These are phyloP conservation scores for Penicillium longicatenatum DNA, from an alignment of 495 filamentous ascomycete species.

Conservation along the genomic window DNA sequence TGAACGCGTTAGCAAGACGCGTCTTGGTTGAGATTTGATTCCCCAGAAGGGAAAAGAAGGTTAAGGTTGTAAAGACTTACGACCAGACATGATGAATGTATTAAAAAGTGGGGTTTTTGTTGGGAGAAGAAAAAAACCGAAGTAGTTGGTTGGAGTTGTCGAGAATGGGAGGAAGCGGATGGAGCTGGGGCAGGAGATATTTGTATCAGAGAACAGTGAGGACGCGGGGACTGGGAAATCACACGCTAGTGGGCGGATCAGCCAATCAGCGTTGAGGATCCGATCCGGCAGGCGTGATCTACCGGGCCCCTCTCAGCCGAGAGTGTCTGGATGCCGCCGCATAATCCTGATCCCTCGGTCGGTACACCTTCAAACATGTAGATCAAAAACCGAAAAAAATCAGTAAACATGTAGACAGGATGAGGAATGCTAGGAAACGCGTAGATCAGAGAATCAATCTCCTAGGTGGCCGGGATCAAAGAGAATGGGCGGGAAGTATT, in stretches of 20 bases:
- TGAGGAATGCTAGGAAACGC: conserved; percentile 15
- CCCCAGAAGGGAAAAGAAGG: conserved; percentile 3
- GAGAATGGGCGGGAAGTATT: conserved; percentile 31
- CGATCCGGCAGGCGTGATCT: conserved; percentile 31
- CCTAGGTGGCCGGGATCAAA: conserved; percentile 42
- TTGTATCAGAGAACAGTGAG: conserved; percentile 41
- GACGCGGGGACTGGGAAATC: conserved; percentile 42
- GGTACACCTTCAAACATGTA: conserved; percentile 23
- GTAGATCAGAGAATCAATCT: conserved; percentile 21
- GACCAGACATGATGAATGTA: conserved; percentile 66
- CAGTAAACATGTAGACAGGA: conserved; percentile 19
- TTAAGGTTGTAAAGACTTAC: conserved; percentile 49
- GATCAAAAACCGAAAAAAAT: conserved; percentile 22
- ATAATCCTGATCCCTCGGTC: conserved; percentile 31
- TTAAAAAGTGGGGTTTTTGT: conserved; percentile 20
- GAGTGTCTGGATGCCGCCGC: conserved; percentile 14
- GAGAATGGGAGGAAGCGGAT: conserved; percentile 23
- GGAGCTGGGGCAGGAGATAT: conserved; percentile 44
- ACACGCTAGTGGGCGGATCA: conserved; percentile 40
- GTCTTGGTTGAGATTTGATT: conserved; percentile 10
- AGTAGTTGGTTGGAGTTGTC: conserved; percentile 9
- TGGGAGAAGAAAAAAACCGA: conserved; percentile 35
- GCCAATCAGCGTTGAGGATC: conserved; percentile 47
- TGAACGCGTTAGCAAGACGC: conserved; percentile 44
- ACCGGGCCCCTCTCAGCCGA: conserved; percentile 31